Percentiles rank a stretch among this genome's conserved stretches.
These are phyloP conservation scores for Talaromyces verruculosus DNA, from an alignment of 2,329 filamentous ascomycete genomes.

Conservation along the genomic window DNA sequence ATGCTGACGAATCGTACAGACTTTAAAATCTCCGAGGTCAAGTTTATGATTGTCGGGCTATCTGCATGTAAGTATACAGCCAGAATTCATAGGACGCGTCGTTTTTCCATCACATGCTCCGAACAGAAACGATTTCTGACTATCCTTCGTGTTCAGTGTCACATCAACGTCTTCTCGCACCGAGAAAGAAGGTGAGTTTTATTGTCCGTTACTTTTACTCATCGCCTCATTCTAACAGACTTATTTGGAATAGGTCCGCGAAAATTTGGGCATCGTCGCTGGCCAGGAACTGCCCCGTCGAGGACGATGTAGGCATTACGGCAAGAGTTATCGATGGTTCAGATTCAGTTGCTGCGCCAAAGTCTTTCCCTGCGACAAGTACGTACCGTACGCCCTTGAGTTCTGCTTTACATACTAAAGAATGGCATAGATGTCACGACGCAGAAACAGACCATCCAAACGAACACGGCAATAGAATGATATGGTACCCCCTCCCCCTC, in stretches of 20 bases:
- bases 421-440: conserved; percentile 66
- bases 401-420: conserved; percentile 1
- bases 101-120: background rate
- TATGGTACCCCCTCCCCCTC: conserved; percentile 54
- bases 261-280: conserved; percentile 55
- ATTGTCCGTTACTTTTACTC: background rate
- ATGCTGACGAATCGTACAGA: conserved; percentile 17
- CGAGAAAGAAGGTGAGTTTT: conserved; percentile 20
- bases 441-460: conserved; percentile 67
- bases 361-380: conserved; percentile 59
- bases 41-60: conserved; percentile 69
- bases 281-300: conserved; percentile 55
- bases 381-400: conserved; percentile 25
- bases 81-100: background rate
- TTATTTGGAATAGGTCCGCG: conserved; percentile 27
- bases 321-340: conserved; percentile 59
- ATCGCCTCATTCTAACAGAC: background rate
- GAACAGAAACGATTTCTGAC: background rate
- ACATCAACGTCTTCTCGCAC: conserved; percentile 15
- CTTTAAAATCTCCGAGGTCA: conserved; percentile 74
- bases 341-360: conserved; percentile 58
- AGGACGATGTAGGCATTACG: conserved; percentile 56
- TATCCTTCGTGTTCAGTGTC: conserved; percentile 13
- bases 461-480: conserved; percentile 82
- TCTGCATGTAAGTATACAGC: conserved; percentile 45